Base-by-base conservation (phyloP, 179 eudicot species). In the Spergularia azorica region DNA sequence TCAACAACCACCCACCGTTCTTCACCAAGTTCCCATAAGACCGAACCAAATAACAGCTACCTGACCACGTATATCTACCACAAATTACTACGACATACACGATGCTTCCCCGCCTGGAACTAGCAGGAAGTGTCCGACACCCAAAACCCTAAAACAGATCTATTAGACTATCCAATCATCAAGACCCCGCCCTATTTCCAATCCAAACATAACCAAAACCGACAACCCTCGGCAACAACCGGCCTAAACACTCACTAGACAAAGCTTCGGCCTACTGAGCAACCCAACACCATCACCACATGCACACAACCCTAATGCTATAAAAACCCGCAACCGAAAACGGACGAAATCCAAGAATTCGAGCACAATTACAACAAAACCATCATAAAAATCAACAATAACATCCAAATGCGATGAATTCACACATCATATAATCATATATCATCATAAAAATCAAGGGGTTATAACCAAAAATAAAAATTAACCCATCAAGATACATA, bases 401-500 rank as follows among this genome's bases (percentile, higher is more conserved):
- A 59, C 63, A 59, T 59, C 63, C 21, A n/a, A 59, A 59, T 59
- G 26, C 7, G 17, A 59, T 6, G 32, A 21, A 21, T 59, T 59
- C 7, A 17, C 63, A n/a, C 26, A 26, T 26, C 32, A 26, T 26
- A 26, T 26, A 26, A 59, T 59, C 63, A 59, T 20, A 59, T 14
- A 56, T 15, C 4, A 13, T 7, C 18, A n/a, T 3, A 20, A 59
- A 59, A 59, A 4, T 13, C 17, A 12, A 10, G 65, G 18, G 48
- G 48, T 0, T 7, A 43, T 7, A 43, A 43, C 48, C 48, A 43
- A 2, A 61, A 20, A 61, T 2, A 65, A 17, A 64, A 64, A 12
- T 17, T 12, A 65, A 16, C 20, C 14, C 16, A 65, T 65, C 69
- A 65, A 39, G 69, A 39, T 65, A 38, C 69, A 65, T 17, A 65